A percentile compares a stretch with the other conserved stretches of the same genome.
These are phyloP conservation scores for Colletotrichum filicis DNA, from an alignment of 2,329 filamentous ascomycete species.

Conservation along the genomic window DNA sequence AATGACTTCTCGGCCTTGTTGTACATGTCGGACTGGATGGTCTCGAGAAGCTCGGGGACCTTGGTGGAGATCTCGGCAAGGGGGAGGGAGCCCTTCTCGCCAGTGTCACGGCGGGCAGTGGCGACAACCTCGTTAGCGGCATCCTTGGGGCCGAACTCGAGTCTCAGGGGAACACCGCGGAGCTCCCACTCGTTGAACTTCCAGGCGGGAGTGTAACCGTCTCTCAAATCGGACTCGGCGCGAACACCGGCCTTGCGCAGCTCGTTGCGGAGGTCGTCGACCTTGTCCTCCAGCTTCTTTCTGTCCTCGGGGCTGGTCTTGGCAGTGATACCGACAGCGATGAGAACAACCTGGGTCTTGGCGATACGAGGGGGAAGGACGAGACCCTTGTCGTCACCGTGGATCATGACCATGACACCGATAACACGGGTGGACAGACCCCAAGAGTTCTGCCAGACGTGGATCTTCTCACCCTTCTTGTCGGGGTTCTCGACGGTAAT, in stretches of 20 bases:
- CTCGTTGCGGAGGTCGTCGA: conserved; percentile 75
- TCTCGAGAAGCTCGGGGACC: conserved; percentile 85
- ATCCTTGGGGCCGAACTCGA: conserved; percentile 97
- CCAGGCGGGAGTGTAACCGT: conserved; percentile 93
- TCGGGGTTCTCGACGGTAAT: conserved; percentile 95
- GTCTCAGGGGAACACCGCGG: conserved; percentile 90
- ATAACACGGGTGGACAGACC: conserved; percentile 97
- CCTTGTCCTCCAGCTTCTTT: conserved; percentile 78
- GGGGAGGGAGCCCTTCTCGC: conserved; percentile 83
- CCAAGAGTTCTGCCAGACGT: conserved; percentile 99
- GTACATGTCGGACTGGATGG: conserved; percentile 87
- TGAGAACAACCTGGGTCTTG: conserved; percentile 85
- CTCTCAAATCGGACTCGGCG: conserved; percentile 83
- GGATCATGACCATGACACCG: conserved; percentile 98
- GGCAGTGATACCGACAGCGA: conserved; percentile 93
- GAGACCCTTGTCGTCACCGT: conserved; percentile 94
- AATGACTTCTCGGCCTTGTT: conserved; percentile 81
- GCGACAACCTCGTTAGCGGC: conserved; percentile 86
- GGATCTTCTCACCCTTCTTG: conserved; percentile 80
- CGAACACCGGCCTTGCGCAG: conserved; percentile 82
- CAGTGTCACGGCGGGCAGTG: conserved; percentile 87
- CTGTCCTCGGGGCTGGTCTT: conserved; percentile 86
- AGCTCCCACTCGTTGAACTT: conserved; percentile 99
- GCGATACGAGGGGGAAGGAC: conserved; percentile 92
- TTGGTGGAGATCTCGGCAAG: conserved; percentile 78